Percentiles rank a stretch among this genome's conserved stretches.
phyloP scores from a whole-genome alignment of 129 eudicot genomes.

The Mikania micrantha region DNA sequence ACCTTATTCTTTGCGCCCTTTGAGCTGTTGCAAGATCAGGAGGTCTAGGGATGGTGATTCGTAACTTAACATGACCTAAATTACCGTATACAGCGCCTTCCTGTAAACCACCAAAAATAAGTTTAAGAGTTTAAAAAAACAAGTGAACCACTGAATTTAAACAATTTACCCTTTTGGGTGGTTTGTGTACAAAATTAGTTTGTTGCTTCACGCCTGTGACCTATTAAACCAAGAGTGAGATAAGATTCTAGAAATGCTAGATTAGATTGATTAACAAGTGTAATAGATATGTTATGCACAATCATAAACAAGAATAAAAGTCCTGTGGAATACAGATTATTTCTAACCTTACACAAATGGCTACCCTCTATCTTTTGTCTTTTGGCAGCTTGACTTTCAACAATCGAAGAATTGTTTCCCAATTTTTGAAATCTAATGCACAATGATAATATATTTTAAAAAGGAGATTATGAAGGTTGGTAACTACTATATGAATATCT shows the following conservation, averaged over 20 bases:
- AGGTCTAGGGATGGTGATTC: constrained; percentile 74
- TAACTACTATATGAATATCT: not conserved
- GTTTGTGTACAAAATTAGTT: constrained; percentile 64
- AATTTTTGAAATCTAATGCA: constrained; percentile 42
- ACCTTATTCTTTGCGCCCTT: constrained; percentile 82
- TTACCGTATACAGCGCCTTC: constrained; percentile 35
- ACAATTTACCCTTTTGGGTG: constrained; percentile 56
- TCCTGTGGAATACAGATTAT: not conserved
- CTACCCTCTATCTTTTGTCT: constrained; percentile 97
- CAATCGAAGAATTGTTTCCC: constrained; percentile 37
- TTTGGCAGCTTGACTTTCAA: constrained; percentile 91
- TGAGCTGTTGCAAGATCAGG: constrained; percentile 83
- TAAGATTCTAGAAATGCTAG: not conserved
- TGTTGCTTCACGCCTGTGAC: constrained; percentile 46
- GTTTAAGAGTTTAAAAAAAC: not conserved
- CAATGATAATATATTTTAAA: not conserved
- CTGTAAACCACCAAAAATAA: constrained; percentile 33
- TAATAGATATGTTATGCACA: not conserved
- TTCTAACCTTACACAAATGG: constrained; percentile 62
- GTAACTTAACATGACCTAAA: constrained; percentile 35
- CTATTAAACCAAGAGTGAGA: constrained; percentile 40
- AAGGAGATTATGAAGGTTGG: not conserved
- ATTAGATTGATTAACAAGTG: not conserved
- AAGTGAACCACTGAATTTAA: not conserved
- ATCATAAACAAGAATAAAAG: not conserved